Conservation (phyloP, 192 early-diverging fungal genomes). For the Allomyces macrogynus region DNA sequence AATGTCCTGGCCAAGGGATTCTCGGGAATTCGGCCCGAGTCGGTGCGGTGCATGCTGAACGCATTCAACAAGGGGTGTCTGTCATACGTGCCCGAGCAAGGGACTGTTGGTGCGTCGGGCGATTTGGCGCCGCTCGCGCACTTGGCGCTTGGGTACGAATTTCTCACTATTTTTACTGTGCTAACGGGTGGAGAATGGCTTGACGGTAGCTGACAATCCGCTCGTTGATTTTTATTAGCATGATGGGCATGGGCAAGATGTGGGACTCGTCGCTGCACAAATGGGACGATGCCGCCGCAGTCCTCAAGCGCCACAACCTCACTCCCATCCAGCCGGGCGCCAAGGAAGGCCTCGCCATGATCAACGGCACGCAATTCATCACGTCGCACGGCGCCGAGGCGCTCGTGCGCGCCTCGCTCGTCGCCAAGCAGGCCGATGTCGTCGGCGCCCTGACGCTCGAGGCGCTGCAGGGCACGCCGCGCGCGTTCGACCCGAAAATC, state of each 20-base stretch:
- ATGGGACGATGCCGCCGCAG: slow-evolving; percentile 4
- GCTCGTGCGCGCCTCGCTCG: slow-evolving; percentile 3
- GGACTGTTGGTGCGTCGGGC: slow-evolving; percentile 8
- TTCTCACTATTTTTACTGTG: not conserved
- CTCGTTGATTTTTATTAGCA: not conserved
- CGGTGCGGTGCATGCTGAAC: slow-evolving; percentile 7
- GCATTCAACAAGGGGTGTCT: slow-evolving; percentile 6
- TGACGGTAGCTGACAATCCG: not conserved
- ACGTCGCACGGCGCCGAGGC: slow-evolving; percentile 5
- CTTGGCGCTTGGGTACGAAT: slow-evolving; percentile 3
- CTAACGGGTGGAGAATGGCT: no score
- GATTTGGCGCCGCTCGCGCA: slow-evolving; percentile 9
- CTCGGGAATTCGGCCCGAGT: slow-evolving; percentile 4
- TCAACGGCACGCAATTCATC: slow-evolving; percentile 12
- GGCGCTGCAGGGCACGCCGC: slow-evolving; percentile 7
- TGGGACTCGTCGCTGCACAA: slow-evolving; percentile 3
- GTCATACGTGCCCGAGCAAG: slow-evolving; percentile 5
- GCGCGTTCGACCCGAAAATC: slow-evolving; percentile 6
- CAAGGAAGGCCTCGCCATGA: slow-evolving; percentile 10
- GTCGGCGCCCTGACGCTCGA: slow-evolving; percentile 7
- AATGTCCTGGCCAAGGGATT: slow-evolving; percentile 8
- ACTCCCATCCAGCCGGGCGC: slow-evolving; percentile 5
- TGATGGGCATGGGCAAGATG: slow-evolving; percentile 8
- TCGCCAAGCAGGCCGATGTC: slow-evolving; percentile 5
- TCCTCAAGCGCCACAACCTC: slow-evolving; percentile 3